A percentile compares a stretch with the other conserved stretches of the same genome.
Conservation (phyloP, 441 rosid genomes). For the Eutrema salsugineum region DNA sequence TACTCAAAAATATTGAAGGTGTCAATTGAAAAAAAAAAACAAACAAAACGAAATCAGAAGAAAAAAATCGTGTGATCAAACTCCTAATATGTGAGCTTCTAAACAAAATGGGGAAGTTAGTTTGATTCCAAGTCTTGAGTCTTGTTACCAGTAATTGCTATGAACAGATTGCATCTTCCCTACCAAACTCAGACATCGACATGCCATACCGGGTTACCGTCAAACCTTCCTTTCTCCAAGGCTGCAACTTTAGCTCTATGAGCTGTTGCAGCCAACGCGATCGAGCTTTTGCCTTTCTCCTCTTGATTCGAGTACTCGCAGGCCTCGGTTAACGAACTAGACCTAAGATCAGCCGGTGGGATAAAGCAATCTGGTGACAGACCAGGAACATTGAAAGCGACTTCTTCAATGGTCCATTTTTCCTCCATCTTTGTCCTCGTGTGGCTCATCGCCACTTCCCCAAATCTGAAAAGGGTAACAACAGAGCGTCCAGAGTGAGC, state of each 20-base stretch:
- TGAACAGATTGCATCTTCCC: slow-evolving; percentile 10
- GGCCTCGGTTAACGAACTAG: slow-evolving; percentile 54
- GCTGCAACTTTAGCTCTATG: slow-evolving; percentile 72
- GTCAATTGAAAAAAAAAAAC: not conserved
- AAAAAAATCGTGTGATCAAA: not conserved
- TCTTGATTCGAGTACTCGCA: slow-evolving; percentile 52
- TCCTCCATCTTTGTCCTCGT: slow-evolving; percentile 94
- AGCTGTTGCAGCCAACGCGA: slow-evolving; percentile 36
- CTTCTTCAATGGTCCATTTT: slow-evolving; percentile 90
- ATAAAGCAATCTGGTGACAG: slow-evolving; percentile 84
- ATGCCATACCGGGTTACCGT: slow-evolving; percentile 14
- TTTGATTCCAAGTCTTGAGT: not conserved
- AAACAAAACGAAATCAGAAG: not conserved
- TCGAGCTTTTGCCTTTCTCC: slow-evolving; percentile 50
- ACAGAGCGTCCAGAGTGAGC: slow-evolving; percentile 88
- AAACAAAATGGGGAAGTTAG: slow-evolving; percentile 21
- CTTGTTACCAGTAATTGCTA: slow-evolving; percentile 9
- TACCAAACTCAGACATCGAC: slow-evolving; percentile 22
- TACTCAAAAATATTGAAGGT: slow-evolving; percentile 29
- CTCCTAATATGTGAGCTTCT: slow-evolving; percentile 22
- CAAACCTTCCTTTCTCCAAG: slow-evolving; percentile 37
- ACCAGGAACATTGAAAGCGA: slow-evolving; percentile 88
- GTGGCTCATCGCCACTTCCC: slow-evolving; percentile 87
- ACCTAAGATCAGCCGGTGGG: slow-evolving; percentile 78
- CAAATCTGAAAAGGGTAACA: slow-evolving; percentile 84